phyloP scores from a whole-genome alignment of 306 rosid genomes.

The Mucuna pruriens region DNA sequence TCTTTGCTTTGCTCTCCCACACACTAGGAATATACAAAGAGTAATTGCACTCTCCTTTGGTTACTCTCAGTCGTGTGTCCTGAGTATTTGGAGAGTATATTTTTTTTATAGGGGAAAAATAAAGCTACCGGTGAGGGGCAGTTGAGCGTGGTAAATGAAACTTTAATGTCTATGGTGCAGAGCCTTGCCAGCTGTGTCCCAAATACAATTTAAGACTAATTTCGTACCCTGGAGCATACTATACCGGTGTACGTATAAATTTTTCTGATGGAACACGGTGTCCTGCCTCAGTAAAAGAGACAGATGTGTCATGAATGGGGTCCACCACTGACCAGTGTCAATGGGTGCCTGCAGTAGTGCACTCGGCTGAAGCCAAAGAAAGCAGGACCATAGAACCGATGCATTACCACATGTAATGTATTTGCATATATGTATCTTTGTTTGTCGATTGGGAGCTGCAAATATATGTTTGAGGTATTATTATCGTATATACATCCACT shows the following conservation, averaged over 20 bases:
- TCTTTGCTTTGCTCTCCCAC: background rate
- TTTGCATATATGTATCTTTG: no score
- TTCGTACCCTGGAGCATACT: background rate
- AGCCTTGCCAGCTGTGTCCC: background rate
- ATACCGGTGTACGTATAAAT: background rate
- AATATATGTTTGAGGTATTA: no score
- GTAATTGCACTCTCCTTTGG: background rate
- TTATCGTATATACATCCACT: no score
- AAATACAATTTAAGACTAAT: background rate
- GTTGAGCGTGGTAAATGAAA: conserved; percentile 27
- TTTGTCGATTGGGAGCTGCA: no score
- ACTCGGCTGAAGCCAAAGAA: no score
- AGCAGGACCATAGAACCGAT: no score
- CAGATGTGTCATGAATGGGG: conserved; percentile 1
- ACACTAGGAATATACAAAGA: background rate
- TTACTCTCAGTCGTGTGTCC: background rate
- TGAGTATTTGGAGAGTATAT: background rate
- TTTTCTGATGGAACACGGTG: background rate
- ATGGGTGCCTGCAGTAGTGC: no score
- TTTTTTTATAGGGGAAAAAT: background rate
- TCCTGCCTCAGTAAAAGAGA: background rate
- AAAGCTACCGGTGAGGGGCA: background rate
- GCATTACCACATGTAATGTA: no score
- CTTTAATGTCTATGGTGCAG: background rate
- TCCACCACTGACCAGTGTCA: background rate